Conservation (phyloP, 495 filamentous ascomycete genomes). For the Penicillium roqueforti region DNA sequence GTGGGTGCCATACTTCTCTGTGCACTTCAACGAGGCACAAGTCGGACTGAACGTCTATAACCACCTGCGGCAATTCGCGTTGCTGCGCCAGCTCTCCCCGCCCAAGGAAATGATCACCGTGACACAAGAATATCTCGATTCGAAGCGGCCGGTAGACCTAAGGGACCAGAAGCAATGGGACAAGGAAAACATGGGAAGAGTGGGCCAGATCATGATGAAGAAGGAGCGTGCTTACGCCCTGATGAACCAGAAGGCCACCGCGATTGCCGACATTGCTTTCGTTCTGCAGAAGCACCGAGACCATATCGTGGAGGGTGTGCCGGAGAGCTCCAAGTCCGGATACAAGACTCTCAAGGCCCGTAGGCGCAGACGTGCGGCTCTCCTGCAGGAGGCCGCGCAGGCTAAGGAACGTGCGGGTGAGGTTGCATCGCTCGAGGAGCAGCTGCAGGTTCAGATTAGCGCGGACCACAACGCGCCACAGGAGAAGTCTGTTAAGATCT, state of each 20-base stretch:
- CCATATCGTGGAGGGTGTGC: conserved; percentile 32
- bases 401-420: conserved; percentile 31
- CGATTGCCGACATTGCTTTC: conserved; percentile 78
- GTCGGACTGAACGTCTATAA: conserved; percentile 73
- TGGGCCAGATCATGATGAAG: conserved; percentile 44
- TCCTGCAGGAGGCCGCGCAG: conserved; percentile 36
- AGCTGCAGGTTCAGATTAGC: conserved; percentile 29
- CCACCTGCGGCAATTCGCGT: conserved; percentile 73
- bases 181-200: conserved; percentile 40
- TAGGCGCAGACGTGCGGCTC: conserved; percentile 30
- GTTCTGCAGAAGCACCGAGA: conserved; percentile 59
- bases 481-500: conserved; percentile 46
- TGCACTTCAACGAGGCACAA: conserved; percentile 60
- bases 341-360: conserved; percentile 33
- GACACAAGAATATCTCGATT: conserved; percentile 38
- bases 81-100: conserved; percentile 44
- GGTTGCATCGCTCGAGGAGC: conserved; percentile 28
- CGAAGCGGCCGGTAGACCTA: conserved; percentile 62
- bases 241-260: conserved; percentile 87
- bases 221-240: conserved; percentile 59
- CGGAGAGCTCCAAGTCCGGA: conserved; percentile 21
- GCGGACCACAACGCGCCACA: conserved; percentile 28
- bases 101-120: conserved; percentile 49
- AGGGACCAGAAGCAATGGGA: conserved; percentile 38
- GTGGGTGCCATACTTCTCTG: conserved; percentile 77